Conservation (phyloP, 306 rosid genomes). For the Spatholobus suberectus region DNA sequence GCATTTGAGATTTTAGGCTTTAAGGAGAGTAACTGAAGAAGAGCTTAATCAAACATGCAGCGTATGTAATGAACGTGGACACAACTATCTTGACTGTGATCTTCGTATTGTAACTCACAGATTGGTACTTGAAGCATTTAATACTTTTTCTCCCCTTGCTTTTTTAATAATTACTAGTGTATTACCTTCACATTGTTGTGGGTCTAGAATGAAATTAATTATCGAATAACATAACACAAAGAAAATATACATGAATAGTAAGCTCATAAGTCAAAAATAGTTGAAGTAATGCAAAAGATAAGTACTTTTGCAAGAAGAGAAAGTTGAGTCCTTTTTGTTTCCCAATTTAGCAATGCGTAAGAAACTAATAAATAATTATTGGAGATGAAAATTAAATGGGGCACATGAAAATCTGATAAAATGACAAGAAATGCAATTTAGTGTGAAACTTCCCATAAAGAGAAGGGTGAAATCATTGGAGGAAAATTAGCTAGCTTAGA, state of each 20-base stretch:
- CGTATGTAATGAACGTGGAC: slow-evolving; percentile 1
- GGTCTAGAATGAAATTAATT: not conserved
- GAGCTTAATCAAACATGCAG: slow-evolving; percentile 6
- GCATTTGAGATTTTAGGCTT: slow-evolving; percentile 18
- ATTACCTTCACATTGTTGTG: not conserved
- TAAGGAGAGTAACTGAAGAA: slow-evolving; percentile 16
- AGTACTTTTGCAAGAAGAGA: not conserved
- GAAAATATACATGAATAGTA: not conserved
- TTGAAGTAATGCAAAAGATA: not conserved
- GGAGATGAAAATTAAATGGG: not conserved
- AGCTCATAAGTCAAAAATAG: not conserved
- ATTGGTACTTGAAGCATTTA: not conserved
- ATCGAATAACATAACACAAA: not conserved
- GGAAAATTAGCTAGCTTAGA: not conserved
- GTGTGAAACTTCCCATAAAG: not conserved
- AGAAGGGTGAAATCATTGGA: not conserved
- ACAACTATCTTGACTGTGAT: not conserved
- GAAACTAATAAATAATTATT: not conserved
- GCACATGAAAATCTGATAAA: not conserved
- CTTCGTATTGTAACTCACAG: not conserved
- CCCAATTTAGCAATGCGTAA: not conserved
- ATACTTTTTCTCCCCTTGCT: not conserved
- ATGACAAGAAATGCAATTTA: not conserved
- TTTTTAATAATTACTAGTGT: not conserved
- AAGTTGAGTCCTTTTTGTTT: not conserved